Evolutionary conservation across 2,329 filamentous ascomycete species (phyloP).

Genomic region (Macrophomina pseudophaseolina): DNA sequence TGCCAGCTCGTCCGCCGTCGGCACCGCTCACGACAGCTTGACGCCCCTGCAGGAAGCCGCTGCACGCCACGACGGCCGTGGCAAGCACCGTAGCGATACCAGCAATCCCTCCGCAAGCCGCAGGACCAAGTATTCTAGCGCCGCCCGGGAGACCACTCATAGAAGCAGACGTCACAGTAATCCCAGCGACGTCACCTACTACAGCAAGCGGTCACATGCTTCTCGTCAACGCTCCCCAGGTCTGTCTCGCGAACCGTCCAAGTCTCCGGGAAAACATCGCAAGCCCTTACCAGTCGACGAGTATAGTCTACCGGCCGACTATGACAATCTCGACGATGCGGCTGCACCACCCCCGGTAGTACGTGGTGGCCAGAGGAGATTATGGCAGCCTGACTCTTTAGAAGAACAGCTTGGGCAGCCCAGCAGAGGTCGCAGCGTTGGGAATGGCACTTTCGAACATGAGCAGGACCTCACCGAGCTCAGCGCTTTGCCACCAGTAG

Average conservation of each 20-base stretch:
- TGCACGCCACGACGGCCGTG: slow-evolving; percentile 1
- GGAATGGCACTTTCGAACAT: background rate
- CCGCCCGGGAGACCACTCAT: background rate
- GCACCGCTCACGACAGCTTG: slow-evolving; percentile 6
- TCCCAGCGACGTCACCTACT: background rate
- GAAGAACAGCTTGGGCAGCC: slow-evolving; percentile 43
- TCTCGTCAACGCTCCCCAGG: background rate
- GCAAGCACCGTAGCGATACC: slow-evolving; percentile 5
- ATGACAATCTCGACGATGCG: slow-evolving; percentile 28
- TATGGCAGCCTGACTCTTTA: slow-evolving; percentile 43
- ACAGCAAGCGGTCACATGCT: background rate
- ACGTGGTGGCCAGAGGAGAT: slow-evolving; percentile 9
- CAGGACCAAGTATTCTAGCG: background rate
- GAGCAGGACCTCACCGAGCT: slow-evolving; percentile 13
- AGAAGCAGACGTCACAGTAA: slow-evolving; percentile 8
- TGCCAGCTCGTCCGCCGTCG: background rate
- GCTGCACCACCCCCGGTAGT: slow-evolving; percentile 27
- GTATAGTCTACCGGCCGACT: slow-evolving; percentile 32
- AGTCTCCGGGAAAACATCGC: background rate
- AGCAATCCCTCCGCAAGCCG: background rate
- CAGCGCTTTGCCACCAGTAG: slow-evolving; percentile 22
- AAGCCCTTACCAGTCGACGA: slow-evolving; percentile 20
- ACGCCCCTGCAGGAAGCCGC: slow-evolving; percentile 19
- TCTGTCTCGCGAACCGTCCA: background rate
- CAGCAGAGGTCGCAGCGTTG: background rate